A percentile compares a stretch with the other conserved stretches of the same genome.
Evolutionary conservation across 164 flowering plant species (phyloP).

Genomic region (Magnolia sinica): DNA sequence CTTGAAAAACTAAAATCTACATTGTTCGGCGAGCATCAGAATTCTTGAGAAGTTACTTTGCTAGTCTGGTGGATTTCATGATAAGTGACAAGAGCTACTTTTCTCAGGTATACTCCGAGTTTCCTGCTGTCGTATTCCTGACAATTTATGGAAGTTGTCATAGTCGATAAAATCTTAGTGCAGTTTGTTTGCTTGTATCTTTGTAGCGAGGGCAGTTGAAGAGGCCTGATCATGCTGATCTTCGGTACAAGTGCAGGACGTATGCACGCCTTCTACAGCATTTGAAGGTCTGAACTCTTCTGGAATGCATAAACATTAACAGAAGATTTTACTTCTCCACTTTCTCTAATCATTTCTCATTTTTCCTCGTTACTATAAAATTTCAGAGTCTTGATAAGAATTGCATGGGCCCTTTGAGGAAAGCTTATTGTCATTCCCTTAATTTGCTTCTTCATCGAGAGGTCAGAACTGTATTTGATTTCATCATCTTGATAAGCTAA

Average conservation of each 20-base stretch:
- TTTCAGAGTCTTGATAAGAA: slow-evolving; percentile 89
- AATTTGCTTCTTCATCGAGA: slow-evolving; percentile 95
- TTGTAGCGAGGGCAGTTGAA: slow-evolving; percentile 92
- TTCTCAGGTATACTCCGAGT: slow-evolving; percentile 63
- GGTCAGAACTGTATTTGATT: slow-evolving; percentile 41
- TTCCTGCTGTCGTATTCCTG: slow-evolving; percentile 5
- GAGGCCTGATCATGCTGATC: slow-evolving; percentile 99
- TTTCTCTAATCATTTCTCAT: slow-evolving; percentile 6
- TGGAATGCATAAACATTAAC: not conserved
- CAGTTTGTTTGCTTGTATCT: slow-evolving; percentile 11
- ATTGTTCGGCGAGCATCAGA: slow-evolving; percentile 93
- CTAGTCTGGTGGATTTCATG: slow-evolving; percentile 98
- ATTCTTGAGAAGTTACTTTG: slow-evolving; percentile 87
- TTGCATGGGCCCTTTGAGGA: slow-evolving; percentile 87
- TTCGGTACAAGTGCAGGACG: slow-evolving; percentile 96
- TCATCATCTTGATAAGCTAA: not conserved
- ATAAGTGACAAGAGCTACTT: slow-evolving; percentile 94
- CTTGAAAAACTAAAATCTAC: slow-evolving; percentile 75
- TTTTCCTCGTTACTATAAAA: not conserved
- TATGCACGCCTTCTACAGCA: slow-evolving; percentile 98
- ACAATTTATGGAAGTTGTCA: not conserved
- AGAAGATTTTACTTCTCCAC: not conserved
- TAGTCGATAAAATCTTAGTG: slow-evolving; percentile 7
- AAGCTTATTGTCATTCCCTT: slow-evolving; percentile 93
- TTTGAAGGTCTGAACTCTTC: slow-evolving; percentile 56